Evolutionary conservation across 2,329 filamentous ascomycete species (phyloP).

Genomic region (Proliferodiscus dingleyae): DNA sequence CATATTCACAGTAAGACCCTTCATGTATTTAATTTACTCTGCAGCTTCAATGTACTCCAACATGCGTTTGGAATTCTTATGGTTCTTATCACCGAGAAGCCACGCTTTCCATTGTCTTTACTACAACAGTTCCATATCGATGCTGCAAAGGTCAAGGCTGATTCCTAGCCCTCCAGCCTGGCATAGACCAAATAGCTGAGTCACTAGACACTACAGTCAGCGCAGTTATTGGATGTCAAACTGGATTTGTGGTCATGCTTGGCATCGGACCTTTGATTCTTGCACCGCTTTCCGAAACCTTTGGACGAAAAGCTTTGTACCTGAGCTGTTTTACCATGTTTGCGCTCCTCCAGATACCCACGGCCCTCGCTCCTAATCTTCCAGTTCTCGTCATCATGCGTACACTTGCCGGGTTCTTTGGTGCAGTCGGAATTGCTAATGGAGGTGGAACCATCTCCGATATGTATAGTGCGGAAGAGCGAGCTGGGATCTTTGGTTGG

Average conservation of each 20-base stretch:
- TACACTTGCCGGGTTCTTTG: slow-evolving; percentile 42
- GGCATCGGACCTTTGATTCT: slow-evolving; percentile 17
- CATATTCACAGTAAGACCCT: slow-evolving; percentile 37
- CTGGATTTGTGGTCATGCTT: slow-evolving; percentile 22
- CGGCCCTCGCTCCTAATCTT: slow-evolving; percentile 46
- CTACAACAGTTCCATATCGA: too few species aligned
- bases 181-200: slow-evolving; percentile 41
- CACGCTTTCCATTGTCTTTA: too few species aligned
- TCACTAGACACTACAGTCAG: slow-evolving; percentile 39
- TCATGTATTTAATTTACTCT: too few species aligned
- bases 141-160: too few species aligned
- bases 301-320: slow-evolving; percentile 19
- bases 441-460: slow-evolving; percentile 48
- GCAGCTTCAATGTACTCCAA: too few species aligned
- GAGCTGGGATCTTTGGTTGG: slow-evolving; percentile 37
- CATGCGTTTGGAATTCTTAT: too few species aligned
- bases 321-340: slow-evolving; percentile 36
- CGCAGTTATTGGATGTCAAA: slow-evolving; percentile 56
- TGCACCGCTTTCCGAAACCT: slow-evolving; percentile 22
- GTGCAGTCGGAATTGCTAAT: slow-evolving; percentile 42
- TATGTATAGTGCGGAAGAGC: slow-evolving; percentile 42
- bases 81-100: too few species aligned
- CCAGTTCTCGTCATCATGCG: slow-evolving; percentile 50
- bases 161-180: slow-evolving; percentile 35
- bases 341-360: slow-evolving; percentile 41